Conservation (phyloP, 2,329 filamentous ascomycete species). For the Ophiostoma ips region DNA sequence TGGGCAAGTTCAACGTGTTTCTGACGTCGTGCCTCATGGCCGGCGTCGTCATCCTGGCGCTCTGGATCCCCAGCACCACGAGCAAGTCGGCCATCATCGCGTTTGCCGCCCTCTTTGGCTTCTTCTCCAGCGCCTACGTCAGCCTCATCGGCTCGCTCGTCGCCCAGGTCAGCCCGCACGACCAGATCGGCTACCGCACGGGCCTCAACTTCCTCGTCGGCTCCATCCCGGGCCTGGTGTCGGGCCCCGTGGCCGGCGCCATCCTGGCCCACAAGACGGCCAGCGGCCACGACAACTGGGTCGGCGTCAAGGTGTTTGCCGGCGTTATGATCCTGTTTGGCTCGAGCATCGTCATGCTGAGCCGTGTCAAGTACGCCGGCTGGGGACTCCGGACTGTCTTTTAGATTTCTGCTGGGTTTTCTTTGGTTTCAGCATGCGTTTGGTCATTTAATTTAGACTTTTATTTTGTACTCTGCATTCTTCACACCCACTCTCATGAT, state of each 20-base stretch:
- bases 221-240: slow-evolving; percentile 36
- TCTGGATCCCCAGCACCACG: slow-evolving; percentile 27
- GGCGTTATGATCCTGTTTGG: slow-evolving; percentile 21
- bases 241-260: slow-evolving; percentile 36
- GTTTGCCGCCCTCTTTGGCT: slow-evolving; percentile 29
- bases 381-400: slow-evolving; percentile 17
- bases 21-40: slow-evolving; percentile 32
- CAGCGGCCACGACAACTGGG: slow-evolving; percentile 16
- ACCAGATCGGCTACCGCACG: slow-evolving; percentile 39
- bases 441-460: not conserved
- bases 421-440: not conserved
- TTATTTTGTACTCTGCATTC: not conserved
- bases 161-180: slow-evolving; percentile 39
- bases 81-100: slow-evolving; percentile 20
- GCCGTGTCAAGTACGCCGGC: slow-evolving; percentile 18
- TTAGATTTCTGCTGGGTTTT: slow-evolving; percentile 6
- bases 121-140: slow-evolving; percentile 24
- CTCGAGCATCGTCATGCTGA: slow-evolving; percentile 16
- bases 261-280: slow-evolving; percentile 11
- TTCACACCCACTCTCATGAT: too few species aligned
- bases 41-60: slow-evolving; percentile 22
- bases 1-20: slow-evolving; percentile 28
- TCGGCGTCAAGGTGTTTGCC: slow-evolving; percentile 25
- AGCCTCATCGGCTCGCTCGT: slow-evolving; percentile 26
- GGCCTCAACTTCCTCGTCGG: slow-evolving; percentile 37